Percentiles rank a stretch among this genome's conserved stretches.
phyloP scores from a whole-genome alignment of 106 monocot species.

The Apostasia ramifera region DNA sequence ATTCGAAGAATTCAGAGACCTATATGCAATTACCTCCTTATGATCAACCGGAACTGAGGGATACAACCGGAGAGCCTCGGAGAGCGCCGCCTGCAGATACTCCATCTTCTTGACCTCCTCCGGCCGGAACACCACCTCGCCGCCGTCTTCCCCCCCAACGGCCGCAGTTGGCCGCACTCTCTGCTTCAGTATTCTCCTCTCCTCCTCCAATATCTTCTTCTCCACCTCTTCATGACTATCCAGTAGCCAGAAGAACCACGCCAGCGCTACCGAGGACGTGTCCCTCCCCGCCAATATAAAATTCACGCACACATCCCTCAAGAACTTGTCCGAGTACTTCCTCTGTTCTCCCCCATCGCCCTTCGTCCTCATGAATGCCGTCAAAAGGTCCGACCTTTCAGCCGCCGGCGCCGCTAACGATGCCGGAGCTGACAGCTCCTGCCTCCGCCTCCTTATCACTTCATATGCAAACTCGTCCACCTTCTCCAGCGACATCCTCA shows the following conservation, averaged over 20 bases:
- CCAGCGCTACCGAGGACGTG: slow-evolving; percentile 91
- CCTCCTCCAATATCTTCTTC: slow-evolving; percentile 36
- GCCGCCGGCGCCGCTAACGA: slow-evolving; percentile 1
- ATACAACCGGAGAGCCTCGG: slow-evolving; percentile 81
- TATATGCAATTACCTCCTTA: slow-evolving; percentile 45
- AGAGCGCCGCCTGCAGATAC: slow-evolving; percentile 88
- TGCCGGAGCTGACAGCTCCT: slow-evolving; percentile 39
- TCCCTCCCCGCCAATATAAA: slow-evolving; percentile 97
- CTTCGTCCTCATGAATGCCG: slow-evolving; percentile 56
- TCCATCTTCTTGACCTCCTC: slow-evolving; percentile 93
- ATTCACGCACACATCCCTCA: slow-evolving; percentile 92
- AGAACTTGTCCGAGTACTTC: slow-evolving; percentile 66
- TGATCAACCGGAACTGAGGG: slow-evolving; percentile 97
- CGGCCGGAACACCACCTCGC: slow-evolving; percentile 36
- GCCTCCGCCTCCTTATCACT: slow-evolving; percentile 56
- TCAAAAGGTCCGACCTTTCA: slow-evolving; percentile 54
- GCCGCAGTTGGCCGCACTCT: slow-evolving; percentile 1
- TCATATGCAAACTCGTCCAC: slow-evolving; percentile 81
- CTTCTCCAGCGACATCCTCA: slow-evolving; percentile 27
- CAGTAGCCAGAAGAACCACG: slow-evolving; percentile 87
- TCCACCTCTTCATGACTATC: slow-evolving; percentile 33
- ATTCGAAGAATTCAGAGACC: no score
- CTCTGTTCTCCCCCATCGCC: slow-evolving; percentile 39
- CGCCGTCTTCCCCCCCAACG: background rate
- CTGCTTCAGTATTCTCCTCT: slow-evolving; percentile 31